Evolutionary conservation across 495 filamentous ascomycete species (phyloP), one percentile per base, ranked within the genome.

Genomic region (Xeromyces bisporus): DNA sequence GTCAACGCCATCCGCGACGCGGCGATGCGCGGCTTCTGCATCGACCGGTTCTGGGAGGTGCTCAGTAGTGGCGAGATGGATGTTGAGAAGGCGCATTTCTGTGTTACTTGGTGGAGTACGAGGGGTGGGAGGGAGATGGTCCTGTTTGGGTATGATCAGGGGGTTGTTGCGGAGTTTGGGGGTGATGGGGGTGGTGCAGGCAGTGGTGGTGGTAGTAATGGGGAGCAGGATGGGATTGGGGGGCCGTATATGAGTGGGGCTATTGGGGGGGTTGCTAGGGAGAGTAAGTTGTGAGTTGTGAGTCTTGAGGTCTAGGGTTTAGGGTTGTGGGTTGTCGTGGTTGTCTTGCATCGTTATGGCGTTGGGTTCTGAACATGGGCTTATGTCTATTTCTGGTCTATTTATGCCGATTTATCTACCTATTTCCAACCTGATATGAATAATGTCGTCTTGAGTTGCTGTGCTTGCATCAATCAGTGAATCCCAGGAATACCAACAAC

Each of bases 61-160:
- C 37, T 96, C 25, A 75, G 74, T 15, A 70, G 66, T 37, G 85
- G 87, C 6, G 86, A 94, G 55, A 87, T 94, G 76, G 86, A 94
- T 56, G 71, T 92, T 28, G 80, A 92, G 42, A 63, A 83, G 15
- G 74, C 80, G 7, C 73, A 77, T 29, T 60, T 80, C 27, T 87
- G 75, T 35, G 77, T 91, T 16, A 70, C 72, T 8, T 97, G 89
- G 89, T 97, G 89, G 89, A 67, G 58, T 32, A 76, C 72, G 1
- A 50, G 54, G 26, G 77, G 78, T 10, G 80, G 80, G 0, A 58
- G 77, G 25, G 73, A 81, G 38, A 53, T 62, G 39, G 59, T 82
- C 9, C 42, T 82, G 0, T 73, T 65, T 47, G 75, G 73, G 3
- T 43, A 47, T 9, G 57, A 64, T 29, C 18, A 38, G 17, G 29